These are phyloP conservation scores for Phytopythium litorale DNA, from an alignment of 352 stramenopile species.

Conservation along the genomic window DNA sequence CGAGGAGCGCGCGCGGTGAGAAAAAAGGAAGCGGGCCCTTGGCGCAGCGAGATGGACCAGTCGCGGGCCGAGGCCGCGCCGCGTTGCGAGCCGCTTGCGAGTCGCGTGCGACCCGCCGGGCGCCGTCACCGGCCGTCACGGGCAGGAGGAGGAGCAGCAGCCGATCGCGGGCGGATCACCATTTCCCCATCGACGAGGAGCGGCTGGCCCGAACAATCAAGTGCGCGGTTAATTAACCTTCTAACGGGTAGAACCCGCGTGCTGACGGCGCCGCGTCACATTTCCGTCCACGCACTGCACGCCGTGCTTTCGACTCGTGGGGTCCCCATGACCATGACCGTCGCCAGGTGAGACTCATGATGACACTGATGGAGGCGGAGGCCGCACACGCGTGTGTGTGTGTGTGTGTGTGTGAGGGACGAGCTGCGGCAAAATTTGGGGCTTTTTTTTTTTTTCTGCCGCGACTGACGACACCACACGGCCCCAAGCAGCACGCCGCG, in stretches of 20 bases:
- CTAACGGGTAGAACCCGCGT: neutral
- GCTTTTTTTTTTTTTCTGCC: neutral
- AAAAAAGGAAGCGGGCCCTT: neutral
- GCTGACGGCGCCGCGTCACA: slow-evolving; percentile 7
- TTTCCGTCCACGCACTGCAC: neutral
- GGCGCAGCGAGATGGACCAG: slow-evolving; percentile 1
- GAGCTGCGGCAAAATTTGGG: neutral
- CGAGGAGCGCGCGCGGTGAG: neutral
- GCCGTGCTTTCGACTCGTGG: too few species aligned
- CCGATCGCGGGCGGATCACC: too few species aligned
- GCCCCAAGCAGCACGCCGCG: neutral
- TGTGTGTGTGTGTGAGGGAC: too few species aligned
- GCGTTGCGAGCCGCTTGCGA: neutral
- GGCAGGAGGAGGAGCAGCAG: too few species aligned
- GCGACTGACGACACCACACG: neutral
- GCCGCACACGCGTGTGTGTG: too few species aligned
- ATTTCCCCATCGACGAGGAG: neutral
- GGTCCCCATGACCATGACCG: too few species aligned
- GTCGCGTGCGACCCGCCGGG: neutral
- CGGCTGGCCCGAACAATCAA: slow-evolving; percentile 7
- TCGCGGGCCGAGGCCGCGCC: neutral
- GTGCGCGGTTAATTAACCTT: neutral
- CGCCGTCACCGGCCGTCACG: neutral
- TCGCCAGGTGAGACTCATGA: too few species aligned
- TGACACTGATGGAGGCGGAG: too few species aligned